Base-by-base conservation (phyloP, 1,284 basidiomycete species). In the Pseudozyma hubeiensis region DNA sequence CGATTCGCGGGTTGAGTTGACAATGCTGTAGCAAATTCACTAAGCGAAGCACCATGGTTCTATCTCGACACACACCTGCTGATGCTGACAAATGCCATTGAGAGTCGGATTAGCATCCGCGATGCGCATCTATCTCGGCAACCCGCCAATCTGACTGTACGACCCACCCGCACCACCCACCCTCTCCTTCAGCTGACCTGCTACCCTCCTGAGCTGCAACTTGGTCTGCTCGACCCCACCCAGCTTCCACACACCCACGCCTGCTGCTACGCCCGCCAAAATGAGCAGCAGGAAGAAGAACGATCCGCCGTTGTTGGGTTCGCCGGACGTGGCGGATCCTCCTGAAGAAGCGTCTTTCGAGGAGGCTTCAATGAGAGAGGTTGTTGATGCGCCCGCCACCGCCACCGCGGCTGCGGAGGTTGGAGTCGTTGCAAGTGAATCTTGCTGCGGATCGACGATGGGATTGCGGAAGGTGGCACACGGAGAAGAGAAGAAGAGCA, bases 231-330 rank as follows among this genome's bases (percentile, higher is more conserved):
- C 40, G 2, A 66, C 34, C 4, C 73, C 73, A 14, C 73, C 73
- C 7, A 75, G 16, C 17, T 41, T 49, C 53, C 60, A 75, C 5
- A 72, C 61, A 7, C 58, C 64, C 4, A 16, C 30, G 2, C 30
- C 60, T 5, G 41, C 63, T 3, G 56, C 53, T 0, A 37, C 68
- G 5, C 13, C 58, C 1, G 54, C 67, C 5, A 70, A 6, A 30
- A 75, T 17, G 17, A 75, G 61, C 5, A 72, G 62, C 7, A 75
- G 47, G 7, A 75, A 44, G 57, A 67, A 65, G 19, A 75, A 70
- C n/a, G 53, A 63, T 4, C 13, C 37, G 8, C 58, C 52, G 30
- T 62, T 64, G 45, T 57, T 62, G 17, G 30, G 34, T 9, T 30
- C 43, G 31, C 14, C 30, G 43, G 4, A 8, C 8, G n/a, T 19